Evolutionary conservation across 345 rosid species (phyloP), one percentile per base, ranked within the genome.

Genomic region (Salix viminalis): DNA sequence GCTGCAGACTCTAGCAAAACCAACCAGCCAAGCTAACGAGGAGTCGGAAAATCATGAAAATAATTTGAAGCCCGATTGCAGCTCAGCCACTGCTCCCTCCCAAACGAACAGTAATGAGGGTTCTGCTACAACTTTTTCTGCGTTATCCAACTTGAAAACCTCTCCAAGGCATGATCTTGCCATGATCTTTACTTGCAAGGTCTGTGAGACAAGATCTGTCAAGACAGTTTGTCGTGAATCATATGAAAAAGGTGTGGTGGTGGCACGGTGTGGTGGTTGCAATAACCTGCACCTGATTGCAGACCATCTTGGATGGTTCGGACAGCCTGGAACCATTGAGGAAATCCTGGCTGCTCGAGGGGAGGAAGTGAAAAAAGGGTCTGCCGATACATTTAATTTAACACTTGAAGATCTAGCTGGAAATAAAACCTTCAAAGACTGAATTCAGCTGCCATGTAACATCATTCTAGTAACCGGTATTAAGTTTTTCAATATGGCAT

Each of bases 391-490:
- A 6, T 85, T 91, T 68, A 91, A 83, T 78, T 88, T 95, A 46
- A 91, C 97, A 3, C 85, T 84, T n/a, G 97, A 90, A 69, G 97
- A 95, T 87, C 75, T 95, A 84, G 94, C 90, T 67, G 97, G 99
- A 76, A 90, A 78, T 67, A 82, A 83, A 67, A 69, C 73, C 77
- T 76, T 86, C 61, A 70, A 58, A 69, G 85, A 83, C 67, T 82
- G 81, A 72, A 39, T 28, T 46, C 50, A 48, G 23, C 62, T 67
- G 12, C 65, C 24, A 26, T 46, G 39, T 16, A 72, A 61, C 62
- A 24, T 7, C 61, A 61, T 24, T 42, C 19, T 12, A 36, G 26
- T 19, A 12, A 56, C 36, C 34, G 7, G 26, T 11, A 58, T 18
- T 12, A 10, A 24, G 8, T 8, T n/a, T 14, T 9, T 16, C 26